These are phyloP conservation scores for Cenococcum geophilum DNA, from an alignment of 495 filamentous ascomycete species.

Conservation along the genomic window DNA sequence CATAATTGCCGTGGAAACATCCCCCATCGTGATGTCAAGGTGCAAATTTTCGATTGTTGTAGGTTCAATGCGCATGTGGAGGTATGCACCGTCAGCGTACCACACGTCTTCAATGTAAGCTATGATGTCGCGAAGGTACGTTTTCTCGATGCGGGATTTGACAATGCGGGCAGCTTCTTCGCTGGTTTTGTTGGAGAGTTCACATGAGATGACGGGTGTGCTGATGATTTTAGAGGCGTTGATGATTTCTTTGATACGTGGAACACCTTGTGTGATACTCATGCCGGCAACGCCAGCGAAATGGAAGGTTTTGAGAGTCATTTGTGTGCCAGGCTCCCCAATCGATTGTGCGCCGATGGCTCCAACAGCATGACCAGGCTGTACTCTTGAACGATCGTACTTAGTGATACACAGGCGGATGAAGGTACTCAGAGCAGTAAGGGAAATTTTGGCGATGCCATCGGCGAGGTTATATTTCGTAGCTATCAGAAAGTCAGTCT, in stretches of 20 bases:
- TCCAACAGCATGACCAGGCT: slow-evolving; percentile 95
- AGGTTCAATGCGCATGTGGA: slow-evolving; percentile 71
- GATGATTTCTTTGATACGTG: slow-evolving; percentile 99
- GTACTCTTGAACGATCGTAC: slow-evolving; percentile 80
- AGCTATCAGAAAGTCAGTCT: not conserved
- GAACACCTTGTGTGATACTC: slow-evolving; percentile 98
- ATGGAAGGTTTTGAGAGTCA: slow-evolving; percentile 99
- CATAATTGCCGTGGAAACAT: slow-evolving; percentile 67
- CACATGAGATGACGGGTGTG: slow-evolving; percentile 86
- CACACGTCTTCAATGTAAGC: slow-evolving; percentile 75
- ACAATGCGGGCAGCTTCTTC: slow-evolving; percentile 76
- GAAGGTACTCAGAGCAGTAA: slow-evolving; percentile 64
- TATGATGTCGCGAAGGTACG: slow-evolving; percentile 68
- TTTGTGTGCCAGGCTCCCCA: slow-evolving; percentile 96
- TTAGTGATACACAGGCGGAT: slow-evolving; percentile 78
- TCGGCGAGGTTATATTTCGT: slow-evolving; percentile 40
- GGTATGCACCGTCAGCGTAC: slow-evolving; percentile 62
- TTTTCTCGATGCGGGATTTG: slow-evolving; percentile 88
- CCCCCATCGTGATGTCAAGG: slow-evolving; percentile 61
- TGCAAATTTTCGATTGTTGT: slow-evolving; percentile 69
- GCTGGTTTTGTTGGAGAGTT: slow-evolving; percentile 61
- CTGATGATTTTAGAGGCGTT: slow-evolving; percentile 90
- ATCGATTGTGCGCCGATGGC: slow-evolving; percentile 97
- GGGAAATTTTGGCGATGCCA: slow-evolving; percentile 73
- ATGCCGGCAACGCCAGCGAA: slow-evolving; percentile 99